phyloP scores from a whole-genome alignment of 192 early-diverging fungal genomes.

The Powellomyces hirtus region DNA sequence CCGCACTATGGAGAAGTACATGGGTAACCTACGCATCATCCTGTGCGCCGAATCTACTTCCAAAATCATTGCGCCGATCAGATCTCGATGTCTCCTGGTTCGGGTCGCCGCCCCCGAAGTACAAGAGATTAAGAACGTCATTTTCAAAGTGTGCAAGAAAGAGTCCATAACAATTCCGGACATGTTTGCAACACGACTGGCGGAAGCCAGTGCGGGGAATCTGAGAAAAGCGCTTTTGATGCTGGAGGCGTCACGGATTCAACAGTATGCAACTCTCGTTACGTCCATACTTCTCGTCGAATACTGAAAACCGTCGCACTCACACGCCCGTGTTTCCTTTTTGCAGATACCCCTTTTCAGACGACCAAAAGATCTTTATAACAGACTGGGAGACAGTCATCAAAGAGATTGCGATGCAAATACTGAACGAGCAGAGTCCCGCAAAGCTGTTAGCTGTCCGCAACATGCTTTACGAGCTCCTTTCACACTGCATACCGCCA shows the following conservation, averaged over 20 bases:
- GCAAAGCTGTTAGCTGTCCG: slow-evolving; percentile 71
- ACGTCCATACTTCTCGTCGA: no score
- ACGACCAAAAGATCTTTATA: slow-evolving; percentile 54
- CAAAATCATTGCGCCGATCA: slow-evolving; percentile 90
- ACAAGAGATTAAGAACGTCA: slow-evolving; percentile 66
- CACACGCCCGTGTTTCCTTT: neutral
- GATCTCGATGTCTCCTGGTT: slow-evolving; percentile 86
- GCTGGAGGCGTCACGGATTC: slow-evolving; percentile 71
- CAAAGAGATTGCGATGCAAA: slow-evolving; percentile 60
- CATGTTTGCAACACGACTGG: slow-evolving; percentile 63
- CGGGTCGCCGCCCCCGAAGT: slow-evolving; percentile 77
- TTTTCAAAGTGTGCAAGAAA: slow-evolving; percentile 76
- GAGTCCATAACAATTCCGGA: slow-evolving; percentile 70
- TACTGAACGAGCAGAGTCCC: slow-evolving; percentile 76
- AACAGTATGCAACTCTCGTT: slow-evolving; percentile 18
- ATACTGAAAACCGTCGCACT: neutral
- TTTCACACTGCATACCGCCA: slow-evolving; percentile 87
- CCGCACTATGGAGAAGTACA: slow-evolving; percentile 99
- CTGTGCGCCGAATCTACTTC: slow-evolving; percentile 86
- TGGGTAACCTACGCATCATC: slow-evolving; percentile 87
- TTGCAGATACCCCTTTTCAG: slow-evolving; percentile 45
- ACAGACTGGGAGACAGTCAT: slow-evolving; percentile 91
- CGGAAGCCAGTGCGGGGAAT: slow-evolving; percentile 72
- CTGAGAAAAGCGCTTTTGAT: slow-evolving; percentile 87
- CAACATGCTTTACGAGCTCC: slow-evolving; percentile 77